phyloP scores from a whole-genome alignment of 2,329 filamentous ascomycete genomes.

The Coniochaeta sp. region DNA sequence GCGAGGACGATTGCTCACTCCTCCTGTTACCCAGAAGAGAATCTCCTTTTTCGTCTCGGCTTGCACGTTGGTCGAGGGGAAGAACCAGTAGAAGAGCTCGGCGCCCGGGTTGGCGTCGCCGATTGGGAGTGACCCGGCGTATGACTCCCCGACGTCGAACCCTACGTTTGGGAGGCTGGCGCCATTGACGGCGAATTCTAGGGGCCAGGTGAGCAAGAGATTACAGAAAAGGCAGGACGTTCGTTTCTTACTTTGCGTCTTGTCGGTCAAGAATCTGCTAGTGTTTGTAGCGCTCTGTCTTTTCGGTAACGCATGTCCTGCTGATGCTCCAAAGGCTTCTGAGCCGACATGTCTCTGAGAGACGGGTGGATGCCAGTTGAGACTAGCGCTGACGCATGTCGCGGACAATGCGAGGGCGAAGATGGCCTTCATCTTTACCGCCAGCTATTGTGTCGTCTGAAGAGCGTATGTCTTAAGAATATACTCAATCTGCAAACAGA shows the following conservation, averaged over 20 bases:
- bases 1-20: conserved; percentile 15
- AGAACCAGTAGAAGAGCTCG: conserved; percentile 59
- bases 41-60: conserved; percentile 41
- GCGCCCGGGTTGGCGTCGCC: conserved; percentile 30
- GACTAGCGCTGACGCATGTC: background rate
- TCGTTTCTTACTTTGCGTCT: background rate
- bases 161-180: conserved; percentile 54
- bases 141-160: conserved; percentile 59
- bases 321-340: background rate
- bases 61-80: conserved; percentile 42
- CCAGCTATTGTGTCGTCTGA: background rate
- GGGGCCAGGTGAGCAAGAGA: background rate
- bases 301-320: background rate
- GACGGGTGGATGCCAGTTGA: background rate
- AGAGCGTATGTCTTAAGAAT: background rate
- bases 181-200: conserved; percentile 57
- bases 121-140: conserved; percentile 54
- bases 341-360: background rate
- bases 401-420: background rate
- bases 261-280: background rate
- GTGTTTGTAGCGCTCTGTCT: background rate
- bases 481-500: background rate
- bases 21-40: conserved; percentile 50
- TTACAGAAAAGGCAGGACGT: background rate
- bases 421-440: background rate